Conservation (phyloP, 2,329 filamentous ascomycete species). For the Claviceps sp. region DNA sequence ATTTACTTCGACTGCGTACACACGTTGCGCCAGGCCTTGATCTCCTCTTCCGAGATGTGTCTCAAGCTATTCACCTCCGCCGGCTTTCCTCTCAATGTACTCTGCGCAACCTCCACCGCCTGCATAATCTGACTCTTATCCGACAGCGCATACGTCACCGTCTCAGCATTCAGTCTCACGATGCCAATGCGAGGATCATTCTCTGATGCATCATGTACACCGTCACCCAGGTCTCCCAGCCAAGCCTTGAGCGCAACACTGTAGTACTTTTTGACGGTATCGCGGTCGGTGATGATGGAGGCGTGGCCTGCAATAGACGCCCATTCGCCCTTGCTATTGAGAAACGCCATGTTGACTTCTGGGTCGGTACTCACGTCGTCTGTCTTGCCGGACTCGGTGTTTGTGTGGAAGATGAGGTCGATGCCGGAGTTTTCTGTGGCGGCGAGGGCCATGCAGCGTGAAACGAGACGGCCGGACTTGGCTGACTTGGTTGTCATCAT, state of each 20-base stretch:
- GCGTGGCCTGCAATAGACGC: slow-evolving; percentile 70
- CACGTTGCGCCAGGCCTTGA: slow-evolving; percentile 39
- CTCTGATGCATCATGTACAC: slow-evolving; percentile 67
- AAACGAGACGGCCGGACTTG: slow-evolving; percentile 53
- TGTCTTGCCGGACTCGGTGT: slow-evolving; percentile 81
- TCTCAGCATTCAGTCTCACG: slow-evolving; percentile 61
- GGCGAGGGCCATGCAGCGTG: slow-evolving; percentile 76
- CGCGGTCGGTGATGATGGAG: slow-evolving; percentile 54
- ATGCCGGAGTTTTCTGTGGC: slow-evolving; percentile 67
- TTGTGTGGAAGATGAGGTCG: slow-evolving; percentile 82
- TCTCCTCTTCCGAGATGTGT: slow-evolving; percentile 54
- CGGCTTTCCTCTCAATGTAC: slow-evolving; percentile 56
- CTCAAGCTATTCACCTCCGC: slow-evolving; percentile 64
- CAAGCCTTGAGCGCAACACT: slow-evolving; percentile 62
- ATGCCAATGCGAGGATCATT: slow-evolving; percentile 72
- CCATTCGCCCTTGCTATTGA: slow-evolving; percentile 68
- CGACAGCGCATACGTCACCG: slow-evolving; percentile 57
- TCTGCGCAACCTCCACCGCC: slow-evolving; percentile 60
- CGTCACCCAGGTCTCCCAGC: slow-evolving; percentile 76
- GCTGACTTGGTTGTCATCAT: slow-evolving; percentile 74
- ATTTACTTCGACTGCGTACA: background rate
- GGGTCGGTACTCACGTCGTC: slow-evolving; percentile 61
- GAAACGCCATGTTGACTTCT: slow-evolving; percentile 70
- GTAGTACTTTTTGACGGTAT: slow-evolving; percentile 62
- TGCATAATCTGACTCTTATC: slow-evolving; percentile 50